Evolutionary conservation across 2,329 filamentous ascomycete species (phyloP).

Genomic region (Trichoderma aggressivum): DNA sequence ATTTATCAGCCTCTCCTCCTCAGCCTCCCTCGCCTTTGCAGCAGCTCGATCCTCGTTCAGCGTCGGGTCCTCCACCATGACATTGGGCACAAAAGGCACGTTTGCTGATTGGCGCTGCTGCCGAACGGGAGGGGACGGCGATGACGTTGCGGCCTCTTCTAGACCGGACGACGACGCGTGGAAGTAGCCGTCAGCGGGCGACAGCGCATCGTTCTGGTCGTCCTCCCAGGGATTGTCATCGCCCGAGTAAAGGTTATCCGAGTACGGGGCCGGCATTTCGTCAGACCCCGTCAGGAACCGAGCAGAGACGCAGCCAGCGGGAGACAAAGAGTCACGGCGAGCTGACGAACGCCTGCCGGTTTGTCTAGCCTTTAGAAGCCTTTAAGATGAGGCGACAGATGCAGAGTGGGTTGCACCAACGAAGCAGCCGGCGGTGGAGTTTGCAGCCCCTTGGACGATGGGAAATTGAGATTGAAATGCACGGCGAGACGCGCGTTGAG

Average conservation of each 20-base stretch:
- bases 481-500: neutral
- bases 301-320: neutral
- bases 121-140: conserved; percentile 21
- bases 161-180: conserved; percentile 33
- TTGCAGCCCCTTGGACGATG: neutral
- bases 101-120: conserved; percentile 30
- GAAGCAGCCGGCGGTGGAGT: neutral
- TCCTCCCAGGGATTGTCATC: conserved; percentile 35
- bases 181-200: conserved; percentile 54
- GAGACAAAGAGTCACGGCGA: neutral
- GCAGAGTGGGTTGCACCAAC: conserved; percentile 5
- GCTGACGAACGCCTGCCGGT: neutral
- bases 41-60: conserved; percentile 34
- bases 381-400: neutral
- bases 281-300: neutral
- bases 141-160: conserved; percentile 24
- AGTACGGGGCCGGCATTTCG: conserved; percentile 46
- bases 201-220: conserved; percentile 37
- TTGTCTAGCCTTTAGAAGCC: neutral
- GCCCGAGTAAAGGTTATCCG: conserved; percentile 45
- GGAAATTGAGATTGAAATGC: neutral
- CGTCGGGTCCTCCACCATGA: conserved; percentile 49
- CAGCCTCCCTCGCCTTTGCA: conserved; percentile 44
- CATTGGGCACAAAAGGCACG: conserved; percentile 46
- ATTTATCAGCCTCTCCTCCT: conserved; percentile 39